Conservation (phyloP, 2,329 filamentous ascomycete genomes). For the Aschersonia sp. region DNA sequence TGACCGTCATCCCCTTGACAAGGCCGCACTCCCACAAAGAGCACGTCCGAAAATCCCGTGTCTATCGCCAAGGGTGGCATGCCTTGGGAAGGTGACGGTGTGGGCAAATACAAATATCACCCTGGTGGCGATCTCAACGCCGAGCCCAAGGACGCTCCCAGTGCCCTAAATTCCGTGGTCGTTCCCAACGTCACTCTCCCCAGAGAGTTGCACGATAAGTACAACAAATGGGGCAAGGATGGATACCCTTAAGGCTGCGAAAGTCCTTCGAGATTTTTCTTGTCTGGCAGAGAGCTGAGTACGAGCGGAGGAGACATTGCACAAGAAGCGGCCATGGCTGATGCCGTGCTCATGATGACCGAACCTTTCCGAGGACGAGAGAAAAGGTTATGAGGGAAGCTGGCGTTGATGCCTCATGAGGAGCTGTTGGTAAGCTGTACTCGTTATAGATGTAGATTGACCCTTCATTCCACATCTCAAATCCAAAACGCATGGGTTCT, state of each 20-base stretch:
- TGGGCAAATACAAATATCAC: constrained; percentile 64
- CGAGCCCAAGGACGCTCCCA: constrained; percentile 77
- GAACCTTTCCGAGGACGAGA: too few species aligned
- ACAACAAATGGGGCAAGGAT: constrained; percentile 99
- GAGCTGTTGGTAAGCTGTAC: too few species aligned
- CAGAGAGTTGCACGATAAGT: constrained; percentile 87
- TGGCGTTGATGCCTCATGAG: too few species aligned
- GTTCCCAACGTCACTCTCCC: constrained; percentile 87
- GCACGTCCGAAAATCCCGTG: constrained; percentile 69
- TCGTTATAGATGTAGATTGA: too few species aligned
- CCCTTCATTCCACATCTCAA: too few species aligned
- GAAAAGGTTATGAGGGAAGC: too few species aligned
- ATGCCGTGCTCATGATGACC: too few species aligned
- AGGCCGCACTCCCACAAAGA: constrained; percentile 74
- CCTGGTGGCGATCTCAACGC: constrained; percentile 69
- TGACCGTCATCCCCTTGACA: background rate
- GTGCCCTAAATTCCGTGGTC: constrained; percentile 88
- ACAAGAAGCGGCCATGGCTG: too few species aligned
- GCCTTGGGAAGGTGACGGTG: constrained; percentile 71
- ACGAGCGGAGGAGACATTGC: too few species aligned
- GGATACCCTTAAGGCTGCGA: constrained; percentile 48
- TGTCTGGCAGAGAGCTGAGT: too few species aligned
- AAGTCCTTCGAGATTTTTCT: too few species aligned
- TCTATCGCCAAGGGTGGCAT: constrained; percentile 63
- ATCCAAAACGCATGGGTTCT: too few species aligned